A percentile compares a stretch with the other conserved stretches of the same genome.
phyloP scores from a whole-genome alignment of 2,329 filamentous ascomycete genomes.

The Ceratocystis papillata region DNA sequence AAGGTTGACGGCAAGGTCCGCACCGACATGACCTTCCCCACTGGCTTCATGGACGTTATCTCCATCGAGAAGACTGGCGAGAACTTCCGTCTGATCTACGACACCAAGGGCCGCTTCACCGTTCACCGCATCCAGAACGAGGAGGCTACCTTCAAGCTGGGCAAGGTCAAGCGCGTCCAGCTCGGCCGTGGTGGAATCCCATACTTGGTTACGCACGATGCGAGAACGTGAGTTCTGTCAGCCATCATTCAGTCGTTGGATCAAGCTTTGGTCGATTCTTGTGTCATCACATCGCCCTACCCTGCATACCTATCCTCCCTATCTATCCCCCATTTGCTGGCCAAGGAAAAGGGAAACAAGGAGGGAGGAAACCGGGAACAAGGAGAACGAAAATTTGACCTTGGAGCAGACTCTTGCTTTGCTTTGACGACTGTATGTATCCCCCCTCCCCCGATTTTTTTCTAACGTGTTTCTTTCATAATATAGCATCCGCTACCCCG shows the following conservation, averaged over 20 bases:
- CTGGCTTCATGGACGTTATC: slow-evolving; percentile 99
- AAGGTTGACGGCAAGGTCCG: slow-evolving; percentile 99
- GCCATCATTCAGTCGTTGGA: slow-evolving; percentile 99
- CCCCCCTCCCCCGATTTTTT: slow-evolving; percentile 27
- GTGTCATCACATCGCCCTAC: slow-evolving; percentile 21
- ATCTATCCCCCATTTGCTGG: too few relatives aligned
- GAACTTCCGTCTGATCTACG: slow-evolving; percentile 99
- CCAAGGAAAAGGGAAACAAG: too few relatives aligned
- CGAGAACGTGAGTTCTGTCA: slow-evolving; percentile 98
- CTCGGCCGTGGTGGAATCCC: slow-evolving; percentile 99
- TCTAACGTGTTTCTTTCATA: slow-evolving; percentile 33
- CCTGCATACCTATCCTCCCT: neutral
- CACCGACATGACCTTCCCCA: slow-evolving; percentile 94
- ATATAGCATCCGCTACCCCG: slow-evolving; percentile 93
- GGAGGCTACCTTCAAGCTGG: slow-evolving; percentile 99
- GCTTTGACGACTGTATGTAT: slow-evolving; percentile 46
- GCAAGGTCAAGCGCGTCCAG: slow-evolving; percentile 99
- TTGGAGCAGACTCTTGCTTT: slow-evolving; percentile 31
- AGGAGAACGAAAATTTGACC: slow-evolving; percentile 25
- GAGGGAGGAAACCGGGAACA: neutral
- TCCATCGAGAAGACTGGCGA: slow-evolving; percentile 99
- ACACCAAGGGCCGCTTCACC: slow-evolving; percentile 99
- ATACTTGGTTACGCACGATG: slow-evolving; percentile 99
- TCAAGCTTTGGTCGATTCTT: slow-evolving; percentile 81
- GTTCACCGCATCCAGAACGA: slow-evolving; percentile 98